phyloP scores from a whole-genome alignment of 2,329 filamentous ascomycete species.

The Ophiostoma ulmi region DNA sequence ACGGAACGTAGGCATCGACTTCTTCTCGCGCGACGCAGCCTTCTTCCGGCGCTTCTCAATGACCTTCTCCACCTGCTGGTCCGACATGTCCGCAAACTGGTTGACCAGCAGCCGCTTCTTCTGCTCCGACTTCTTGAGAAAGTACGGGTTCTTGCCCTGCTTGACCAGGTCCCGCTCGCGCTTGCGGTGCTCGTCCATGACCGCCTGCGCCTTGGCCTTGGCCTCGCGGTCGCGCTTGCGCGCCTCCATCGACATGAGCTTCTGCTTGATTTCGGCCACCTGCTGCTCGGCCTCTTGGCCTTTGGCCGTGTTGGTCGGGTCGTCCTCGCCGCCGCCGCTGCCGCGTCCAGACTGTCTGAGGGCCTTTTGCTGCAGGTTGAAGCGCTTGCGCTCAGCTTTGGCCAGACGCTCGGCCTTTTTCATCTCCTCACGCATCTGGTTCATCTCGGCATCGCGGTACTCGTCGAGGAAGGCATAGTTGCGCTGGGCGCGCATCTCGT shows the following conservation, averaged over 20 bases:
- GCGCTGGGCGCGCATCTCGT: slow-evolving; percentile 57
- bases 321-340: background rate
- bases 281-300: slow-evolving; percentile 33
- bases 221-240: slow-evolving; percentile 64
- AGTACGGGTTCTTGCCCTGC: slow-evolving; percentile 89
- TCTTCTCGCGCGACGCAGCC: slow-evolving; percentile 78
- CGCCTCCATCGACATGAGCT: slow-evolving; percentile 73
- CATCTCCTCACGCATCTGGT: slow-evolving; percentile 63
- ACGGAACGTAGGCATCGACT: slow-evolving; percentile 54
- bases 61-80: slow-evolving; percentile 74
- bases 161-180: slow-evolving; percentile 79
- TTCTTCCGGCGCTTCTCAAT: slow-evolving; percentile 90
- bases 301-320: slow-evolving; percentile 14
- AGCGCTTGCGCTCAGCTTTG: slow-evolving; percentile 24
- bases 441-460: slow-evolving; percentile 80
- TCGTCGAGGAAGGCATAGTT: slow-evolving; percentile 86
- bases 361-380: slow-evolving; percentile 31
- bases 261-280: slow-evolving; percentile 66
- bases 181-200: slow-evolving; percentile 70
- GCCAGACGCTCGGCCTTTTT: slow-evolving; percentile 51
- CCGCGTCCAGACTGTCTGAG: background rate
- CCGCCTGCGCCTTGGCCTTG: slow-evolving; percentile 63
- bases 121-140: slow-evolving; percentile 85
- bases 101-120: slow-evolving; percentile 79
- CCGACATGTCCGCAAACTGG: slow-evolving; percentile 76